Evolutionary conservation across 2,329 filamentous ascomycete species (phyloP).

Genomic region (Calonectria naviculata): DNA sequence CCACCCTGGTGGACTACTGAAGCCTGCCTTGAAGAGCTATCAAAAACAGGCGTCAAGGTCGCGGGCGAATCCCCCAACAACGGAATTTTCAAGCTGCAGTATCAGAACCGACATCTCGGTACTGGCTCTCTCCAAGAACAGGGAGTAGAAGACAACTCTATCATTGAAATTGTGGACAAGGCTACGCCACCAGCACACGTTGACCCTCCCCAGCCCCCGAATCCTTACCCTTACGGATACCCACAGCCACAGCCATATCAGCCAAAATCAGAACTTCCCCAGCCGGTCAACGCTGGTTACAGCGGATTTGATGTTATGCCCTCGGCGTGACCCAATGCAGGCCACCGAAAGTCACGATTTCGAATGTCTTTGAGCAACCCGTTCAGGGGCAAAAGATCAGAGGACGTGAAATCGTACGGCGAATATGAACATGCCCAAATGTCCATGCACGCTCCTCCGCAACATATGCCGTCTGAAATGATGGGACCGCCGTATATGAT

Average conservation of each 20-base stretch:
- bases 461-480: too few species aligned
- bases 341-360: too few species aligned
- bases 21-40: background rate
- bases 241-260: background rate
- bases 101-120: background rate
- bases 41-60: background rate
- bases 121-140: background rate
- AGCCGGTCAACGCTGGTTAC: too few species aligned
- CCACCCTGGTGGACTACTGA: slow-evolving; percentile 5
- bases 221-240: background rate
- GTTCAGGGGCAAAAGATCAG: too few species aligned
- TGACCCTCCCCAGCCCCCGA: background rate
- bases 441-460: too few species aligned
- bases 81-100: background rate
- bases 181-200: background rate
- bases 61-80: background rate
- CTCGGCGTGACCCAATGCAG: too few species aligned
- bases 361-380: too few species aligned
- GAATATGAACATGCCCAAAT: too few species aligned
- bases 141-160: background rate
- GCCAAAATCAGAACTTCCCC: too few species aligned
- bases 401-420: too few species aligned
- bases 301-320: too few species aligned
- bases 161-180: background rate
- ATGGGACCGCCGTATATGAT: too few species aligned